These are phyloP conservation scores for Saussurea involucrata DNA, from an alignment of 129 eudicot genomes.

Conservation along the genomic window DNA sequence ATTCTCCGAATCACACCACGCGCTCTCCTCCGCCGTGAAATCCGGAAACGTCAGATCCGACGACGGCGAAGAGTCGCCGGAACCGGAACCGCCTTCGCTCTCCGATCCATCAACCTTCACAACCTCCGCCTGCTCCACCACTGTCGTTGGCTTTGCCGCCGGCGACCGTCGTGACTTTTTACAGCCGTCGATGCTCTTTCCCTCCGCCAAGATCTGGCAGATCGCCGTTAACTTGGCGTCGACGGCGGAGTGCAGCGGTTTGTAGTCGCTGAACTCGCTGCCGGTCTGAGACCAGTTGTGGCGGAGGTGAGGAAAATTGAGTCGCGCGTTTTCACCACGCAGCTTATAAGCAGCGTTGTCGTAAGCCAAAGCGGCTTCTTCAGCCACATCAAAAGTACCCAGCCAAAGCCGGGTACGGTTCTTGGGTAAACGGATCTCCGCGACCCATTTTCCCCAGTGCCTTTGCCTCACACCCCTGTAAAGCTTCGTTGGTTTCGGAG, in stretches of 20 bases:
- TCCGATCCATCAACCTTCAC: slow-evolving; percentile 34
- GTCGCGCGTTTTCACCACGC: slow-evolving; percentile 61
- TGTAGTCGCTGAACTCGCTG: slow-evolving; percentile 55
- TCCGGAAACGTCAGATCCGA: slow-evolving; percentile 53
- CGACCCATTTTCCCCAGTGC: slow-evolving; percentile 95
- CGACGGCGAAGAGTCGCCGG: slow-evolving; percentile 51
- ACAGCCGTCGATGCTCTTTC: slow-evolving; percentile 39
- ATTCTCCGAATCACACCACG: slow-evolving; percentile 29
- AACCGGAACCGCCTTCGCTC: slow-evolving; percentile 32
- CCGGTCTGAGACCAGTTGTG: slow-evolving; percentile 53
- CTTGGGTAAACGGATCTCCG: slow-evolving; percentile 82
- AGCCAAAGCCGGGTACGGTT: slow-evolving; percentile 82
- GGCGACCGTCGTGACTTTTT: slow-evolving; percentile 13
- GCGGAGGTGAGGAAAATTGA: slow-evolving; percentile 64
- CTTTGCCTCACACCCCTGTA: slow-evolving; percentile 80
- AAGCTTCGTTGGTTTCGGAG: slow-evolving; percentile 70
- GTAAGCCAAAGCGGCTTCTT: slow-evolving; percentile 81
- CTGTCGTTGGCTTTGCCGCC: neutral
- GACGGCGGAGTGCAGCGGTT: slow-evolving; percentile 62
- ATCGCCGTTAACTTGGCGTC: slow-evolving; percentile 66
- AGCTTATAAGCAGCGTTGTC: slow-evolving; percentile 78
- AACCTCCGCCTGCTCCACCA: neutral
- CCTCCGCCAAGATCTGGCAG: slow-evolving; percentile 58
- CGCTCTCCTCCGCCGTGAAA: slow-evolving; percentile 39
- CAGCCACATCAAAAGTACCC: slow-evolving; percentile 72